Conservation (phyloP, 2,329 filamentous ascomycete genomes). For the Balansia obtecta region DNA sequence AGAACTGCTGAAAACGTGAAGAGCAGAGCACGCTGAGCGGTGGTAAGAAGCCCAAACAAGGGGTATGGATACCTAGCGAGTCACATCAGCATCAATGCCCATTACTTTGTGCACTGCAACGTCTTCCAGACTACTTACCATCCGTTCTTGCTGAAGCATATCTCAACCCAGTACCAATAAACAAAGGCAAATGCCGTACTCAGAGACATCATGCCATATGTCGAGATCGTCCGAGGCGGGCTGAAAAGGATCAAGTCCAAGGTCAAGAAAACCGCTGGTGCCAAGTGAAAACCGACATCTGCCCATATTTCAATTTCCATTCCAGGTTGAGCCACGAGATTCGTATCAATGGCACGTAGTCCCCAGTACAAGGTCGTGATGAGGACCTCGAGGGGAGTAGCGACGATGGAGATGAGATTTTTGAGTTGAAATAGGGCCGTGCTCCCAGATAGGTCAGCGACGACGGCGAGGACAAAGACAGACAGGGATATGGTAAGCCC, state of each 20-base stretch:
- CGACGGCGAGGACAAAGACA: conserved; percentile 48
- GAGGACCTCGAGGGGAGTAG: conserved; percentile 57
- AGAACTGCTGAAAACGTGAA: conserved; percentile 57
- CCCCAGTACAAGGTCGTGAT: conserved; percentile 66
- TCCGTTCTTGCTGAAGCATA: conserved; percentile 56
- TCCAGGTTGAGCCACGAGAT: conserved; percentile 39
- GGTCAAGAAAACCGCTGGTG: conserved; percentile 51
- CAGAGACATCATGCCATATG: conserved; percentile 44
- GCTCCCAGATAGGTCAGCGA: conserved; percentile 52
- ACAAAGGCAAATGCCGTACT: conserved; percentile 47
- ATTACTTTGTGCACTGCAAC: background rate
- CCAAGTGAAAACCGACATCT: conserved; percentile 54
- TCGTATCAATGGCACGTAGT: conserved; percentile 43
- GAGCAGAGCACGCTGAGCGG: conserved; percentile 51
- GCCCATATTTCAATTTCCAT: conserved; percentile 41
- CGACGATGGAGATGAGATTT: conserved; percentile 52
- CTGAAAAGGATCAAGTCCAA: conserved; percentile 56
- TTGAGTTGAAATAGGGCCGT: conserved; percentile 50
- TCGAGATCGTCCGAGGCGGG: conserved; percentile 57
- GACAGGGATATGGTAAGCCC: conserved; percentile 48
- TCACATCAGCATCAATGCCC: background rate
- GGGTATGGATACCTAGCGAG: conserved; percentile 68
- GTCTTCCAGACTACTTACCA: conserved; percentile 30
- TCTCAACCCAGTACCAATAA: conserved; percentile 71
- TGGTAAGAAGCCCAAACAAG: conserved; percentile 58